Conservation (phyloP, 2,329 filamentous ascomycete genomes). For the Emericellopsis atlantica region DNA sequence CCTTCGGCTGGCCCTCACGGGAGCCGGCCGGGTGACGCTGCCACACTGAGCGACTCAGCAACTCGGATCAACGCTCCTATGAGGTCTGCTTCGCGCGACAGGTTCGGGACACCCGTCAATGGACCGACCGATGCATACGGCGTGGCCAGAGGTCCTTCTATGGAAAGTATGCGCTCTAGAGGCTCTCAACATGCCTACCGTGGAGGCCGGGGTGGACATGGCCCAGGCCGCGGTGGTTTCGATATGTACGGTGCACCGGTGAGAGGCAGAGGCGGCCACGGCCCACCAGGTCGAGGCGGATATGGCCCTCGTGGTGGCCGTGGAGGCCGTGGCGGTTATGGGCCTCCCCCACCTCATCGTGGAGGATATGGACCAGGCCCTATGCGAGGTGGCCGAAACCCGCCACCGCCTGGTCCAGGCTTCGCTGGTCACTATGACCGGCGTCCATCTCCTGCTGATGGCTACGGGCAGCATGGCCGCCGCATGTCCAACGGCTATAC, state of each 20-base stretch:
- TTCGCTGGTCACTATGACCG: conserved; percentile 22
- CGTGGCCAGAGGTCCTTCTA: conserved; percentile 30
- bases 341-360: conserved; percentile 13
- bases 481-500: conserved; percentile 18
- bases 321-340: conserved; percentile 13
- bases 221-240: conserved; percentile 31
- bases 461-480: conserved; percentile 24
- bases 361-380: conserved; percentile 14
- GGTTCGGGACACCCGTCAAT: conserved; percentile 48
- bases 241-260: conserved; percentile 29
- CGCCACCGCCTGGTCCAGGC: conserved; percentile 29
- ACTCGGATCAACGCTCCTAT: conserved; percentile 18
- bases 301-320: conserved; percentile 24
- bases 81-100: conserved; percentile 39
- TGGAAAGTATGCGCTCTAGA: conserved; percentile 4
- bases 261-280: conserved; percentile 30
- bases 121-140: conserved; percentile 31
- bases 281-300: conserved; percentile 24
- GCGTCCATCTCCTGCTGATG: conserved; percentile 20
- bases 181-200: conserved; percentile 12
- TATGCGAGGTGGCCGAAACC: conserved; percentile 17
- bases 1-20: conserved; percentile 17
- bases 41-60: conserved; percentile 16
- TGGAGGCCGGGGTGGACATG: conserved; percentile 28
- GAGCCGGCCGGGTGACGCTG: conserved; percentile 18